phyloP scores from a whole-genome alignment of 225 moss, liverwort and hornwort species.

The Bryoerythrophyllum caledonicum region DNA sequence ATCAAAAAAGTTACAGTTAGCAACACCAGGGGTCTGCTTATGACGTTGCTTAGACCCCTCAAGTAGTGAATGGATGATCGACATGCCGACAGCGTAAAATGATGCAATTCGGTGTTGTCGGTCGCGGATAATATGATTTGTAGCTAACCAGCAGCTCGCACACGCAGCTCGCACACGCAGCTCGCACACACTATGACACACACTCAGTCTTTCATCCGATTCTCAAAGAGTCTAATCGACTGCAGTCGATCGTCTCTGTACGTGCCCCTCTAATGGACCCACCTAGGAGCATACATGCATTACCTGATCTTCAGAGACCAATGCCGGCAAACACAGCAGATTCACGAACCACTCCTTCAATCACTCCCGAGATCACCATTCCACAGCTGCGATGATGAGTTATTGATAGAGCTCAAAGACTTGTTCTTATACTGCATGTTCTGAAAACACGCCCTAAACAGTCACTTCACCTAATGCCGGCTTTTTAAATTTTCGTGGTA shows the following conservation, averaged over 20 bases:
- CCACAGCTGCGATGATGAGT: neutral
- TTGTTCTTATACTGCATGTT: neutral
- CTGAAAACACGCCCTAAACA: neutral
- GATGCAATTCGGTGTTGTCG: no score
- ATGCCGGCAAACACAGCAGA: neutral
- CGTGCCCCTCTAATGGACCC: neutral
- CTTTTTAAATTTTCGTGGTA: no score
- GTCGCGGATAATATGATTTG: no score
- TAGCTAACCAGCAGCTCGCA: no score
- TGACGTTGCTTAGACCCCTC: no score
- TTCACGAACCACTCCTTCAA: neutral
- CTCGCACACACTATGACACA: neutral
- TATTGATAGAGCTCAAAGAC: neutral
- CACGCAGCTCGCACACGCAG: no score
- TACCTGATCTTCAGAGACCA: neutral
- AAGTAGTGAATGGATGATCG: no score
- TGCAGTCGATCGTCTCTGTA: neutral
- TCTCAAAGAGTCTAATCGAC: neutral
- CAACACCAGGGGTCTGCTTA: no score
- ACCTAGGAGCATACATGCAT: neutral
- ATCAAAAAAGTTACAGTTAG: no score
- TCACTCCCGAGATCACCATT: neutral
- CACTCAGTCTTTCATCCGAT: neutral
- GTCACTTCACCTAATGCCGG: no score
- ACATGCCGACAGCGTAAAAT: no score